Evolutionary conservation across 106 monocot genomes (phyloP).

Genomic region (Dioscorea zingiberensis): DNA sequence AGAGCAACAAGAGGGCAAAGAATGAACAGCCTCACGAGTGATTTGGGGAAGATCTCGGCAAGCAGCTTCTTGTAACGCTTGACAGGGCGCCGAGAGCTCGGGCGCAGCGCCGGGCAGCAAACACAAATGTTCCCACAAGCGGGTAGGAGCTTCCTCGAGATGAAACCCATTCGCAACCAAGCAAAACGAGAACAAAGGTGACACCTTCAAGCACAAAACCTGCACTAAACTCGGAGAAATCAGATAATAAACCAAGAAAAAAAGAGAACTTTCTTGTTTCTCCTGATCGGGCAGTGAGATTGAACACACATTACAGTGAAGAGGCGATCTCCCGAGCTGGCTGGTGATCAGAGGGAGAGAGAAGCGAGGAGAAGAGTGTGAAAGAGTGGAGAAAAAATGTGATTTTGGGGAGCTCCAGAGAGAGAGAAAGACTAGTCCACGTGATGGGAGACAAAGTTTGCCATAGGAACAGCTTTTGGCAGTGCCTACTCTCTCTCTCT

Average conservation of each 20-base stretch:
- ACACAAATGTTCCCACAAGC: slow-evolving; percentile 91
- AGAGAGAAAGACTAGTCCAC: neutral
- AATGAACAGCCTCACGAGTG: slow-evolving; percentile 30
- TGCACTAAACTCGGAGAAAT: neutral
- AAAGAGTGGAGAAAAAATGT: neutral
- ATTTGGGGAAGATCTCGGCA: slow-evolving; percentile 76
- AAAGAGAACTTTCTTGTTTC: no score
- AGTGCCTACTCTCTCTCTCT: neutral
- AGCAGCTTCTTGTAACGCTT: slow-evolving; percentile 97
- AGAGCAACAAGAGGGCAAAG: no score
- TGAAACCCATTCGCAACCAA: slow-evolving; percentile 54
- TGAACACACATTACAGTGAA: neutral
- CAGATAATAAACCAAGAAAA: neutral
- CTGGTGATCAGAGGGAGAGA: slow-evolving; percentile 3
- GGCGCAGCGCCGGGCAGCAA: slow-evolving; percentile 86
- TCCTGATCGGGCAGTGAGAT: neutral
- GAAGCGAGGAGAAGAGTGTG: neutral
- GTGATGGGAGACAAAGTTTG: neutral
- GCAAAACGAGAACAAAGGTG: neutral
- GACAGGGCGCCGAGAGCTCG: slow-evolving; percentile 80
- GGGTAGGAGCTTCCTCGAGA: slow-evolving; percentile 77
- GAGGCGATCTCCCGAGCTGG: neutral
- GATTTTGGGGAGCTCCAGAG: neutral
- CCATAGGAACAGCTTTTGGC: neutral
- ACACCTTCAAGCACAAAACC: no score